Conservation (phyloP, 495 filamentous ascomycete species). For the Podospora sp. region DNA sequence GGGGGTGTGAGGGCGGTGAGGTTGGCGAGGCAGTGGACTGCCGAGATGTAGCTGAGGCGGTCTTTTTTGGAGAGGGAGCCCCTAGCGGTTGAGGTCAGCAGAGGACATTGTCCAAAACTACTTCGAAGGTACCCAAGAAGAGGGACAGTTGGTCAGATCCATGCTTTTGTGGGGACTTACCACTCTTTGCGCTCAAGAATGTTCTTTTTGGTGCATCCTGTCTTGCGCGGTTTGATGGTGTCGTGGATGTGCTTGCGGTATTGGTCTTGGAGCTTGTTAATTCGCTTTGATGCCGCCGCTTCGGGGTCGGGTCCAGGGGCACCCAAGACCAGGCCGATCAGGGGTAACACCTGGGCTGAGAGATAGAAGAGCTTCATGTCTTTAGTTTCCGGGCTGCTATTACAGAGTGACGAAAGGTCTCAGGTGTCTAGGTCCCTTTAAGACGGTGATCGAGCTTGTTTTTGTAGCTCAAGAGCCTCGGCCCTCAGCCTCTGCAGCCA, state of each 20-base stretch:
- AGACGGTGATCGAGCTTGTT: too few species aligned
- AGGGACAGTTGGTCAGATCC: too few species aligned
- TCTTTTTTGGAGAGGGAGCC: background rate
- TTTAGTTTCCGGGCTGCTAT: background rate
- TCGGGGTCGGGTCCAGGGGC: constrained; percentile 5
- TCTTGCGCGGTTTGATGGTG: constrained; percentile 15
- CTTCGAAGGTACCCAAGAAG: too few species aligned
- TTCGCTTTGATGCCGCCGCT: constrained; percentile 4
- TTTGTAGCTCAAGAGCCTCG: too few species aligned
- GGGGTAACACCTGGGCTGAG: constrained; percentile 5
- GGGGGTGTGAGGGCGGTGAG: constrained; percentile 50
- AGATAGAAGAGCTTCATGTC: background rate
- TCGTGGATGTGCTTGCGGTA: constrained; percentile 20
- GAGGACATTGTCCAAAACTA: too few species aligned
- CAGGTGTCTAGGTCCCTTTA: too few species aligned
- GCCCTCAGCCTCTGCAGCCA: too few species aligned
- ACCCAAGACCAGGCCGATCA: background rate
- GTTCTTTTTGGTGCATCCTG: constrained; percentile 17
- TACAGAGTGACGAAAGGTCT: too few species aligned
- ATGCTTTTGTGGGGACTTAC: constrained; percentile 9
- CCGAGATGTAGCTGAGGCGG: background rate
- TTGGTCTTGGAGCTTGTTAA: constrained; percentile 14
- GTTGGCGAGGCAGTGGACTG: constrained; percentile 52
- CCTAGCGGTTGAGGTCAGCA: background rate
- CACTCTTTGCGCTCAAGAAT: constrained; percentile 24